Evolutionary conservation across 2,329 filamentous ascomycete species (phyloP), one percentile per base, ranked within the genome.

Genomic region (Aspergillus hiratsukae): DNA sequence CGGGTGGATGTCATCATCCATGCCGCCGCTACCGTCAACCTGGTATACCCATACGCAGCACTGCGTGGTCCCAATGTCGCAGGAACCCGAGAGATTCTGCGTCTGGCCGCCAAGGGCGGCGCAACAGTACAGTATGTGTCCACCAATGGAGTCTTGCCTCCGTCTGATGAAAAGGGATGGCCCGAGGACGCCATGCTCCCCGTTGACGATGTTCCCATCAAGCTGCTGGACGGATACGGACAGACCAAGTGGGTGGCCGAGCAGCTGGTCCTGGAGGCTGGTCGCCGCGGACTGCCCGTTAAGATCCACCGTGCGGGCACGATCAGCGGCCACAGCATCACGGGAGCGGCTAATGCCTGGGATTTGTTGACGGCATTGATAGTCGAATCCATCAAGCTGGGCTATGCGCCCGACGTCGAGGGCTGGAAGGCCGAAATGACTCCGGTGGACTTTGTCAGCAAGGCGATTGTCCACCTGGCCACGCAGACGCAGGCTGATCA

Each of bases 391-490:
- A 80, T 92, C 40, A 85, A 88, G 52, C 79, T 92, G 3, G 88
- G 88, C 5, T 82, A 83, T 62, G 83, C 83, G 1, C 89, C 89
- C 0, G 81, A 89, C 53, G 85, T 91, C 3, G 80, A 87, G 51
- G 85, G 85, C 45, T 93, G 89, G 89, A 83, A 86, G 51, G 83
- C 88, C 1, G 89, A 93, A 74, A 92, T 92, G 89, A 91, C 89
- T 0, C 89, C 89, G 0, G 89, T 91, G 14, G 89, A 93, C 72
- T 91, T 90, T 65, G 88, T 91, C 57, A 89, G 86, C 73, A 85
- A 85, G 60, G 85, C 88, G 3, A 89, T 93, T 61, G 77, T 89
- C 25, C 84, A 87, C 19, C 80, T 92, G 21, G 81, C 86, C 43
- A 85, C 87, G 62, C 81, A 90, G 57, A 81, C 76, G 0, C 79